Percentiles rank a stretch among this genome's conserved stretches.
phyloP scores from a whole-genome alignment of 2,329 filamentous ascomycete genomes.

The Ophiostoma ips region DNA sequence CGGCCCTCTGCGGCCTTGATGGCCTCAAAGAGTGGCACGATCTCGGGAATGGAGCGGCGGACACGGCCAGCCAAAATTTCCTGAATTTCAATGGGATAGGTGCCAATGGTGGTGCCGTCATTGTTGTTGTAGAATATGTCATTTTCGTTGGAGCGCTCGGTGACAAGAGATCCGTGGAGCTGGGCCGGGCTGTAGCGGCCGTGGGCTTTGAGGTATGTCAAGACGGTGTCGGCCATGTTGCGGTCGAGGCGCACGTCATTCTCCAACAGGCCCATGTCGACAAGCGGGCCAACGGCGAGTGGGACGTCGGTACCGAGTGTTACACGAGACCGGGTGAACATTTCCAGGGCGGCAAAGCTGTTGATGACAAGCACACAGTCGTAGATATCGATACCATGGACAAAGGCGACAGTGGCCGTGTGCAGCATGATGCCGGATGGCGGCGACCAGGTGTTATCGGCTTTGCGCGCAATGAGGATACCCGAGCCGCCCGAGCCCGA shows the following conservation, averaged over 20 bases:
- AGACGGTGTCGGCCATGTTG: conserved; percentile 39
- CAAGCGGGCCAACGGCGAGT: conserved; percentile 39
- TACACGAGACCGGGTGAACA: conserved; percentile 65
- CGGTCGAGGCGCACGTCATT: conserved; percentile 30
- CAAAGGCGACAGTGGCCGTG: conserved; percentile 75
- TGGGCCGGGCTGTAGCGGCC: conserved; percentile 42
- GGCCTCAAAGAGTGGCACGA: conserved; percentile 57
- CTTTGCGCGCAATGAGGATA: conserved; percentile 68
- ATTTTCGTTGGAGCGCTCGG: conserved; percentile 44
- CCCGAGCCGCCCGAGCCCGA: conserved; percentile 85
- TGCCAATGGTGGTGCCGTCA: conserved; percentile 2
- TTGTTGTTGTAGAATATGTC: conserved; percentile 40
- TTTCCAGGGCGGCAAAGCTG: conserved; percentile 67
- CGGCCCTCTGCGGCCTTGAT: conserved; percentile 81
- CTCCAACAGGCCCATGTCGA: conserved; percentile 36
- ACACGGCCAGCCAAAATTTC: conserved; percentile 45
- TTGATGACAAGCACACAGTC: conserved; percentile 92
- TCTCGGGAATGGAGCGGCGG: conserved; percentile 38
- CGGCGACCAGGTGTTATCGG: conserved; percentile 55
- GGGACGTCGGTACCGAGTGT: conserved; percentile 37
- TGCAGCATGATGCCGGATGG: conserved; percentile 86
- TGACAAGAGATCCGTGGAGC: conserved; percentile 41
- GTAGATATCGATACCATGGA: conserved; percentile 87
- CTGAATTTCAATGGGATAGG: conserved; percentile 31
- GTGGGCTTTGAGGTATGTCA: conserved; percentile 45